phyloP scores from a whole-genome alignment of 768 basidiomycete genomes.

The Aureoboletus auriporus region DNA sequence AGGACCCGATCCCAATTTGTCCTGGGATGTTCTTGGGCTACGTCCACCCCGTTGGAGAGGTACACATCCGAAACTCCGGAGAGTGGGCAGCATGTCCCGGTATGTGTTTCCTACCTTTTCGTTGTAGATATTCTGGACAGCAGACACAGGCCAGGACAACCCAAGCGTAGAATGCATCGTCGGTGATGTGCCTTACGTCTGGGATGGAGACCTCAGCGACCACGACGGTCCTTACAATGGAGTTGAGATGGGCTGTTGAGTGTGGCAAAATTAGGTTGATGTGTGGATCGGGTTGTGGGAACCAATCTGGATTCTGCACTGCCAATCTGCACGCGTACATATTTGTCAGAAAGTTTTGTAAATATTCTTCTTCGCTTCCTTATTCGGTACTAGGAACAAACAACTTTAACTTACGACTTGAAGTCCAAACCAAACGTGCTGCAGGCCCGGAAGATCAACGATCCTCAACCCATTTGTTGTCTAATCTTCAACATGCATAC shows the following conservation, averaged over 20 bases:
- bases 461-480: no score
- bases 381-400: no score
- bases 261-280: no score
- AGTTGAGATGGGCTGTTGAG: conserved; percentile 24
- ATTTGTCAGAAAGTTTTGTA: no score
- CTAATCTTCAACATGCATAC: no score
- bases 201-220: conserved; percentile 36
- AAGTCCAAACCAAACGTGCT: no score
- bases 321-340: no score
- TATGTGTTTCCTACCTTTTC: conserved; percentile 2
- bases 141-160: conserved; percentile 52
- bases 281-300: no score
- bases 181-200: conserved; percentile 36
- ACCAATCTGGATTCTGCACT: no score
- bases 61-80: conserved; percentile 41
- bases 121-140: neutral
- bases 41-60: conserved; percentile 38
- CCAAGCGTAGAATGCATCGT: conserved; percentile 31
- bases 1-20: conserved; percentile 37
- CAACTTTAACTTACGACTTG: no score
- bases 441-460: no score
- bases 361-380: no score
- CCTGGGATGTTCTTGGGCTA: conserved; percentile 37
- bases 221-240: conserved; percentile 43
- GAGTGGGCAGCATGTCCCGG: conserved; percentile 56